Conservation (phyloP, 1,284 basidiomycete species). For the Puccinia hordei region DNA sequence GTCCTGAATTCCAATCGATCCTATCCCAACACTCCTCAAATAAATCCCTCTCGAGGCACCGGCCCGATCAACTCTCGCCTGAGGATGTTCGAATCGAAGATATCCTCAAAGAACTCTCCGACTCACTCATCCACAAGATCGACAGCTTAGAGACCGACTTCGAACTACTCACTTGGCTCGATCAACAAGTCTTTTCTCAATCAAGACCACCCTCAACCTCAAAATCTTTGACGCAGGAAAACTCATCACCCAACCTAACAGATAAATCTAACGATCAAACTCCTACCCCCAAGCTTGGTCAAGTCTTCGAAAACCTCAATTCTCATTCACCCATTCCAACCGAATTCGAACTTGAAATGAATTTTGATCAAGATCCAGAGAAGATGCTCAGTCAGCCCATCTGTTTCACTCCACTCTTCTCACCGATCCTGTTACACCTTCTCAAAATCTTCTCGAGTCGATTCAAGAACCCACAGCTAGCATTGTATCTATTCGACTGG, state of each 20-base stretch:
- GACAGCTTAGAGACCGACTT: constrained; percentile 25
- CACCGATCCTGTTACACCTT: constrained; percentile 26
- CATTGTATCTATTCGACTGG: constrained; percentile 35
- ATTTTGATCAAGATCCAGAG: constrained; percentile 11
- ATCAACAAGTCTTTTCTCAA: constrained; percentile 19
- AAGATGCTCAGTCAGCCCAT: constrained; percentile 8
- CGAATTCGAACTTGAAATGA: background rate
- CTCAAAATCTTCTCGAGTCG: constrained; percentile 7
- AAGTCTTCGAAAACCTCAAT: background rate
- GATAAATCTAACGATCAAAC: too few relatives aligned
- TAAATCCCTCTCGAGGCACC: constrained; percentile 8
- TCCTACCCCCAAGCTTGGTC: background rate
- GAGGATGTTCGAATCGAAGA: constrained; percentile 33
- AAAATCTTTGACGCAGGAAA: background rate
- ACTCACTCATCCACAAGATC: constrained; percentile 21
- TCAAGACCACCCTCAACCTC: background rate
- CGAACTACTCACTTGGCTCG: constrained; percentile 27
- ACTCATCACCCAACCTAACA: background rate
- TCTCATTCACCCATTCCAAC: background rate
- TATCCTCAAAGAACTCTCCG: constrained; percentile 43
- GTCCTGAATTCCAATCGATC: constrained; percentile 28
- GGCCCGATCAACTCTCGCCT: constrained; percentile 15
- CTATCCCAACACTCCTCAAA: constrained; percentile 18
- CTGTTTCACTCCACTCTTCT: constrained; percentile 30
- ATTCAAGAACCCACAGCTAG: constrained; percentile 18